Base-by-base conservation (phyloP, 805 yeast genomes). In the Candida xiaguanensis region DNA sequence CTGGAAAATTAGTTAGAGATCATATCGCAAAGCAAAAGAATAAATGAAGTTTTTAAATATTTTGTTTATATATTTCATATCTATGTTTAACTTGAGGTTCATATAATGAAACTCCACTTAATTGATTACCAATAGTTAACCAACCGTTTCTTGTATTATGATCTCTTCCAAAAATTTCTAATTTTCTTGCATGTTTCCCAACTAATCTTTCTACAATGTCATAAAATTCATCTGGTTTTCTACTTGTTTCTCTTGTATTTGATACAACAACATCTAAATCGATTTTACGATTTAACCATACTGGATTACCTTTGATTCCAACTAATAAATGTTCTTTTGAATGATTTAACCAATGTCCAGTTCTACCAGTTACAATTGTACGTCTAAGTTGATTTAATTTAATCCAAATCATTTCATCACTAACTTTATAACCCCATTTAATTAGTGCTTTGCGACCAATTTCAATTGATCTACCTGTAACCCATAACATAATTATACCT, bases 331-430 rank as follows among this genome's bases (percentile, higher is more conserved):
- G 97, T 58, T 90, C 98, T 51, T 90, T 90, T 0, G 96, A 85
- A 60, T 90, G 98, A 55, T 90, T 90, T 38, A 90, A 69, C 98
- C 98, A 90, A 58, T 90, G 98, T 0, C 98, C 98, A 0, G 98
- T 90, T 47, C 97, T 67, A 1, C 98, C 98, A 0, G 98, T 91
- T 43, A 95, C 89, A 31, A 90, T 89, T 0, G 96, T 90, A 44
- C 95, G 68, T 15, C 82, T 78, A 44, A 91, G 63, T 56, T 91
- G 97, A 58, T 90, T 90, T 4, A 93, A 78, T 58, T 90, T 90
- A 43, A 88, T 75, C 98, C 98, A 90, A 7, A 90, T 76, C 45
- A 90, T 60, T 56, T 90, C 97, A 57, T 89, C 91, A 16, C 77
- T 63, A 4, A 83, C 77, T 26, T 61, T 56, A 56, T 90, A 90